Evolutionary conservation across 2,329 filamentous ascomycete species (phyloP).

Genomic region (Penicillium palitans): DNA sequence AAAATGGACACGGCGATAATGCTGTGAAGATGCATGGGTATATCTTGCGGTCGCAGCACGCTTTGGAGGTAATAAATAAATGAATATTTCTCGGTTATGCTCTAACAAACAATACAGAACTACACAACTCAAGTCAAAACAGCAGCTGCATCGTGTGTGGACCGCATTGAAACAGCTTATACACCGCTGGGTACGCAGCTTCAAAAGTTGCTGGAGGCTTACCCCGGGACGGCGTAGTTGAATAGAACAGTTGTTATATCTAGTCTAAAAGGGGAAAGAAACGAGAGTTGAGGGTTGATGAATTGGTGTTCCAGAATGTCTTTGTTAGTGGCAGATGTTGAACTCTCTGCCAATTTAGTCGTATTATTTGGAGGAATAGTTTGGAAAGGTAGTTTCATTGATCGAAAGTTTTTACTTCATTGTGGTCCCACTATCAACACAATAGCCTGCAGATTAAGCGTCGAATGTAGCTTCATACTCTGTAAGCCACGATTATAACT

Average conservation of each 20-base stretch:
- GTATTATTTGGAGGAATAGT: background rate
- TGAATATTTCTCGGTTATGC: background rate
- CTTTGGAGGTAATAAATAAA: background rate
- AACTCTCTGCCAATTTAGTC: background rate
- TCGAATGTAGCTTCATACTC: no score
- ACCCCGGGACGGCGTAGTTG: background rate
- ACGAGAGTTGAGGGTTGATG: background rate
- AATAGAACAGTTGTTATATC: background rate
- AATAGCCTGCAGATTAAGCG: background rate
- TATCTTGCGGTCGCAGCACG: background rate
- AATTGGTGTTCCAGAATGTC: background rate
- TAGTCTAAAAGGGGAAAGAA: background rate
- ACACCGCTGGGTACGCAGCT: background rate
- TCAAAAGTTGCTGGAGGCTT: background rate
- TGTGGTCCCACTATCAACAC: no score
- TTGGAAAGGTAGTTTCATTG: background rate
- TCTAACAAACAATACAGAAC: background rate
- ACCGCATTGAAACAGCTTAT: background rate
- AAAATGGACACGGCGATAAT: background rate
- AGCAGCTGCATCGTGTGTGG: background rate
- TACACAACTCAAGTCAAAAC: background rate
- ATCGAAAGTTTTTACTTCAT: background rate
- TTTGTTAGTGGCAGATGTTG: background rate
- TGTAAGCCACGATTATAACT: background rate
- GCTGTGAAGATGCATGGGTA: background rate